These are phyloP conservation scores for Mrakia frigida DNA, from an alignment of 768 basidiomycete species.

Conservation along the genomic window DNA sequence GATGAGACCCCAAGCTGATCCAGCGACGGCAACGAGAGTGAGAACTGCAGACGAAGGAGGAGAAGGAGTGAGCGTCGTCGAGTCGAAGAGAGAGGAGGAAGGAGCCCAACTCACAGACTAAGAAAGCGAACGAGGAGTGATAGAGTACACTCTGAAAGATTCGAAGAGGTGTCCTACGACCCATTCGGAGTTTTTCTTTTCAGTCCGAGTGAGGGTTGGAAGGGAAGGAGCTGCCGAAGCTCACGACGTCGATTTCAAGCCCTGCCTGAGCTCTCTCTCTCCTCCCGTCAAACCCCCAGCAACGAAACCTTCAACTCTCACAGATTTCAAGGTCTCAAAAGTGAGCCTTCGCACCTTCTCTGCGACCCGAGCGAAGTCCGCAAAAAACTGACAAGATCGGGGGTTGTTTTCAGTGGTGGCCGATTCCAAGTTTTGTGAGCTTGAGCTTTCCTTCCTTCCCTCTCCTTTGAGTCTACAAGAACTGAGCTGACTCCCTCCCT, in stretches of 20 bases:
- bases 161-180: background rate
- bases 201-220: too few species aligned
- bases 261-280: too few species aligned
- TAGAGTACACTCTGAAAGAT: conserved; percentile 37
- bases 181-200: background rate
- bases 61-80: background rate
- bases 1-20: conserved; percentile 38
- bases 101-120: conserved; percentile 25
- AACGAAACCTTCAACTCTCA: too few species aligned
- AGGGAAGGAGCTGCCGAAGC: too few species aligned
- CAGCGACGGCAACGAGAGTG: conserved; percentile 35
- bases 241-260: too few species aligned
- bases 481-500: background rate
- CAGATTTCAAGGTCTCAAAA: too few species aligned
- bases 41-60: conserved; percentile 21
- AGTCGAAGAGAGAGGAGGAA: background rate
- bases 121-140: conserved; percentile 37
- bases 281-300: too few species aligned
- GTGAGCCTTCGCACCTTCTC: too few species aligned
- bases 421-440: conserved; percentile 30
- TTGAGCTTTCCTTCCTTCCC: background rate
- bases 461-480: background rate
- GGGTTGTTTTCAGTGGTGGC: conserved; percentile 22
- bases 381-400: too few species aligned
- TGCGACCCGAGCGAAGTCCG: too few species aligned